Conservation (phyloP, 1,284 basidiomycete species). For the Pseudomicrostroma phylloplanum region DNA sequence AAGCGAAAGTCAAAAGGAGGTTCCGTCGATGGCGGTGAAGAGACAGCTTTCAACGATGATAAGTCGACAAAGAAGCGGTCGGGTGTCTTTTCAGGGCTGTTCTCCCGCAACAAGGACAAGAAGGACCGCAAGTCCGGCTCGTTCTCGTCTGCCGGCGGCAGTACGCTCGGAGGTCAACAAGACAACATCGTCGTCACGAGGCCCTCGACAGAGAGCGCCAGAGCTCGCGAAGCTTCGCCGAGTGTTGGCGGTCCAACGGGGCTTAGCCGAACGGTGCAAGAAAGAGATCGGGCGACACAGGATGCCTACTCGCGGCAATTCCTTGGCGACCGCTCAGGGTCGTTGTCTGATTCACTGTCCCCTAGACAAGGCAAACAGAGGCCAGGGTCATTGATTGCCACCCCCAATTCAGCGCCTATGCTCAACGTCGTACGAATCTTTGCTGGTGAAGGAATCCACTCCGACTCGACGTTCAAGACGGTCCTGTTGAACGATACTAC, state of each 20-base stretch:
- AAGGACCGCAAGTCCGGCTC: conserved; percentile 40
- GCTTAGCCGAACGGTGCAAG: conserved; percentile 32
- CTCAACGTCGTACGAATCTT: conserved; percentile 91
- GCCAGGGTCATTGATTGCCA: conserved; percentile 49
- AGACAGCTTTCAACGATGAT: conserved; percentile 25
- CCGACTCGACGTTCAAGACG: conserved; percentile 95
- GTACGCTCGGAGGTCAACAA: no score
- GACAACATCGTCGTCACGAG: conserved; percentile 26
- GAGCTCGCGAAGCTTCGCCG: not conserved
- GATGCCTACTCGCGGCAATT: conserved; percentile 42
- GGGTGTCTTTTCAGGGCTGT: conserved; percentile 41
- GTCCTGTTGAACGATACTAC: conserved; percentile 83
- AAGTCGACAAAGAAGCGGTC: conserved; percentile 43
- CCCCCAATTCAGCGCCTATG: conserved; percentile 62
- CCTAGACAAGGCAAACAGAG: conserved; percentile 17
- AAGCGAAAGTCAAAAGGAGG: conserved; percentile 29
- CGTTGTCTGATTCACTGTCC: not conserved
- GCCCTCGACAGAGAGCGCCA: conserved; percentile 24
- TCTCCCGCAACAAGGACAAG: conserved; percentile 41
- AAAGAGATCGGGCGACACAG: conserved; percentile 34
- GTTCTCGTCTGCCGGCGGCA: conserved; percentile 16
- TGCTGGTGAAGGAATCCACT: conserved; percentile 71
- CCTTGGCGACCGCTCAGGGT: conserved; percentile 15
- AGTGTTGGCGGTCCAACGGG: not conserved
- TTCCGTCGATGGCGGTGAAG: conserved; percentile 24